phyloP scores from a whole-genome alignment of 345 rosid species.

The Acer saccharum region DNA sequence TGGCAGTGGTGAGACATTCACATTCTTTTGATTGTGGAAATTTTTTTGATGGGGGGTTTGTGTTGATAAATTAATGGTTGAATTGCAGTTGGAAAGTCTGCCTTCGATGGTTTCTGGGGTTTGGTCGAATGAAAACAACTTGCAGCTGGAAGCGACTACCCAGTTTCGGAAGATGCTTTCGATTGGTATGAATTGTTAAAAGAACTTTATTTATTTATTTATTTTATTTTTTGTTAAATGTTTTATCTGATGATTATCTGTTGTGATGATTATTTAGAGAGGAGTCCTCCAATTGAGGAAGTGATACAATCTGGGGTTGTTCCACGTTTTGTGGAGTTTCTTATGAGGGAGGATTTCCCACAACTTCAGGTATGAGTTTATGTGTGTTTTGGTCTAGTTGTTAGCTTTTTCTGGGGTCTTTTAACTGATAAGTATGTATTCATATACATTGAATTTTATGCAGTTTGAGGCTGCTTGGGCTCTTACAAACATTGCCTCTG shows the following conservation, averaged over 20 bases:
- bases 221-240: background rate
- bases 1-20: background rate
- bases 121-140: conserved; percentile 49
- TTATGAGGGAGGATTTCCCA: conserved; percentile 66
- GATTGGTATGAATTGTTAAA: conserved; percentile 44
- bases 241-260: background rate
- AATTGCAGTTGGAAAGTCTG: conserved; percentile 75
- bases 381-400: background rate
- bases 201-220: background rate
- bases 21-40: background rate
- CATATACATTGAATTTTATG: background rate
- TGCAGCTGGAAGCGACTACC: conserved; percentile 84
- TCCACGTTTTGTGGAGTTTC: conserved; percentile 92
- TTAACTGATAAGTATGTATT: background rate
- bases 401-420: background rate
- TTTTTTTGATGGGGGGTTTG: conserved; percentile 7
- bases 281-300: conserved; percentile 87
- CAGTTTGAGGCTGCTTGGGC: conserved; percentile 99
- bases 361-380: conserved; percentile 67
- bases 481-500: conserved; percentile 91
- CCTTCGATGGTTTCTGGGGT: conserved; percentile 70
- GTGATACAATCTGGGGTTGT: conserved; percentile 79
- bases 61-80: conserved; percentile 1
- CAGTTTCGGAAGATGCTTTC: conserved; percentile 88
- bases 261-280: conserved; percentile 37